phyloP scores from a whole-genome alignment of 495 filamentous ascomycete species.

The Xylaria palmicola region DNA sequence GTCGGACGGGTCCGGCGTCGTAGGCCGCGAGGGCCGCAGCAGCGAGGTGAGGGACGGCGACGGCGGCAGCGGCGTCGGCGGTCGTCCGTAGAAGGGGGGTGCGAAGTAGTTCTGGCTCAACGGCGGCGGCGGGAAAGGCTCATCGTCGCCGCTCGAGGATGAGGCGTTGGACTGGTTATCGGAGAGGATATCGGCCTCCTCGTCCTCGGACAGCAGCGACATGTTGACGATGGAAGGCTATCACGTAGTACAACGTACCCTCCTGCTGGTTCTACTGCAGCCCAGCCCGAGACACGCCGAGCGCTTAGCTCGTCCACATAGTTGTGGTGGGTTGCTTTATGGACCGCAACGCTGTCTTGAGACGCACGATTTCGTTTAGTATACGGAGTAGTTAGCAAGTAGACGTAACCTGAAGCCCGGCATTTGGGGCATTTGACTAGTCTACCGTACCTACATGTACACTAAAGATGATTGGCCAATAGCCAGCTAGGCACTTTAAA shows the following conservation, averaged over 20 bases:
- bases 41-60: conserved; percentile 94
- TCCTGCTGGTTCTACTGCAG: neutral
- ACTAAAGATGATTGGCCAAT: too few relatives aligned
- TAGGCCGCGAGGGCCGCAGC: conserved; percentile 85
- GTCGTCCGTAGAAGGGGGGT: conserved; percentile 84
- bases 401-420: too few relatives aligned
- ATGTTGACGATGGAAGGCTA: conserved; percentile 26
- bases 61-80: conserved; percentile 85
- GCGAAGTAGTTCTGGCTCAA: conserved; percentile 64
- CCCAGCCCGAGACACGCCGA: neutral
- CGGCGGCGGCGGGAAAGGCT: conserved; percentile 32
- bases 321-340: neutral
- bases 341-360: too few relatives aligned
- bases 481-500: too few relatives aligned
- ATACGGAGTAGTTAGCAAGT: too few relatives aligned
- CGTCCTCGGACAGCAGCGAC: conserved; percentile 51
- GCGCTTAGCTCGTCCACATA: neutral
- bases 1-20: conserved; percentile 88
- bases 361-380: too few relatives aligned
- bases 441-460: too few relatives aligned
- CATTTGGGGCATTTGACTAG: too few relatives aligned
- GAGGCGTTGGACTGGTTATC: conserved; percentile 35
- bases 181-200: conserved; percentile 43
- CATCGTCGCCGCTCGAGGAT: conserved; percentile 25
- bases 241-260: neutral